phyloP scores from a whole-genome alignment of 495 filamentous ascomycete genomes.

The Aspergillus sclerotiicarbonarius region DNA sequence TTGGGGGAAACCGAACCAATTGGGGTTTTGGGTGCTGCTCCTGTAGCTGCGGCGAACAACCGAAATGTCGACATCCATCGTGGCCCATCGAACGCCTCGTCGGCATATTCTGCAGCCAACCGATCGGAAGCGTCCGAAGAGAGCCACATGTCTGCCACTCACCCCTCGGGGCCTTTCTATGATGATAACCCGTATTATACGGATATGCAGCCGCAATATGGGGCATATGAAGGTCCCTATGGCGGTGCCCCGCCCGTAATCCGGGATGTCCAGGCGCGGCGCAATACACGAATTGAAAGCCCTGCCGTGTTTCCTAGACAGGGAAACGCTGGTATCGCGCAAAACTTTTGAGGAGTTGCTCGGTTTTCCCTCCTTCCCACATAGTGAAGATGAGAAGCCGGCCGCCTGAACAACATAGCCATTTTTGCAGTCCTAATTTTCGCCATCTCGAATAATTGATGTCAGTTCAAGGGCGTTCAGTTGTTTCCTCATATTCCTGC shows the following conservation, averaged over 20 bases:
- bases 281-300: conserved; percentile 93
- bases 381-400: no score
- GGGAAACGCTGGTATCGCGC: conserved; percentile 91
- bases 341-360: conserved; percentile 73
- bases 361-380: conserved; percentile 4
- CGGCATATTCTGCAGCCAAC: conserved; percentile 81
- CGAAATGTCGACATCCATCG: conserved; percentile 69
- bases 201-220: conserved; percentile 52
- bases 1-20: conserved; percentile 72
- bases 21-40: conserved; percentile 70
- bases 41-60: conserved; percentile 58
- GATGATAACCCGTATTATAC: conserved; percentile 55
- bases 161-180: conserved; percentile 48
- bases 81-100: conserved; percentile 94
- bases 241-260: conserved; percentile 73
- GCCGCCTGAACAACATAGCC: no score
- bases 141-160: conserved; percentile 52
- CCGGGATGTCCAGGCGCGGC: conserved; percentile 83
- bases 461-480: no score
- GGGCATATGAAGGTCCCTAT: conserved; percentile 56
- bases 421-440: no score
- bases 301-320: conserved; percentile 82
- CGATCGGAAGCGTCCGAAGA: conserved; percentile 84
- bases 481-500: no score
- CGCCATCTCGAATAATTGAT: no score